Evolutionary conservation across 202 grass and related monocot species (phyloP).

Genomic region (Alloteropsis angusta): DNA sequence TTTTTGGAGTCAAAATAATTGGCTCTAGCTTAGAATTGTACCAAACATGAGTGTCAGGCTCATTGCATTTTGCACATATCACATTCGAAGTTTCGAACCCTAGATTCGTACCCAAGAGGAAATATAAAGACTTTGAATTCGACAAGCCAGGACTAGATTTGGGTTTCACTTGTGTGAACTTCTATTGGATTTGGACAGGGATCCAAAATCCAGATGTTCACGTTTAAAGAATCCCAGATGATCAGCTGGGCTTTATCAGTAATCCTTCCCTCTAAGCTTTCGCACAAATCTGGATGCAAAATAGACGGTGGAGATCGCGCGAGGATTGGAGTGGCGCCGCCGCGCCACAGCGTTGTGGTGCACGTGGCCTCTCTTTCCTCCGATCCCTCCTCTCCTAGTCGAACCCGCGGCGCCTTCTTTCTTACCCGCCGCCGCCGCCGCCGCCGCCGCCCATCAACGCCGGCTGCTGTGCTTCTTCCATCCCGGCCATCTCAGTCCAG

Average conservation of each 20-base stretch:
- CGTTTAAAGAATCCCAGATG: too few species aligned
- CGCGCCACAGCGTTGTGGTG: not conserved
- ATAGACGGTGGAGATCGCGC: not conserved
- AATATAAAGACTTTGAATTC: not conserved
- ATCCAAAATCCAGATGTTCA: too few species aligned
- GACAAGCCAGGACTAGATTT: not conserved
- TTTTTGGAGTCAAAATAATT: too few species aligned
- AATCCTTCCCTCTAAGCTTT: too few species aligned
- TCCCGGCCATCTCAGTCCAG: not conserved
- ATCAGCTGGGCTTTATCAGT: too few species aligned
- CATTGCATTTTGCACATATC: not conserved
- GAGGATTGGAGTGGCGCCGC: not conserved
- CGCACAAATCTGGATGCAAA: not conserved
- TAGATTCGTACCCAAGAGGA: not conserved
- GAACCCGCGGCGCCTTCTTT: not conserved
- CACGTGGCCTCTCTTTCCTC: slow-evolving; percentile 6
- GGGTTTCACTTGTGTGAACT: too few species aligned
- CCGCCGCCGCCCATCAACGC: not conserved
- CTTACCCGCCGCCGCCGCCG: not conserved
- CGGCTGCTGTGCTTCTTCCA: not conserved
- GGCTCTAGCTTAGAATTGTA: too few species aligned
- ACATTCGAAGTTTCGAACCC: not conserved
- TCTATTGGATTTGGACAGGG: too few species aligned
- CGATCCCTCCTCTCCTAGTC: not conserved
- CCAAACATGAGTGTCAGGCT: too few species aligned